Evolutionary conservation across 208 protist genomes (phyloP).

Genomic region (Trypanosoma platydactyli): DNA sequence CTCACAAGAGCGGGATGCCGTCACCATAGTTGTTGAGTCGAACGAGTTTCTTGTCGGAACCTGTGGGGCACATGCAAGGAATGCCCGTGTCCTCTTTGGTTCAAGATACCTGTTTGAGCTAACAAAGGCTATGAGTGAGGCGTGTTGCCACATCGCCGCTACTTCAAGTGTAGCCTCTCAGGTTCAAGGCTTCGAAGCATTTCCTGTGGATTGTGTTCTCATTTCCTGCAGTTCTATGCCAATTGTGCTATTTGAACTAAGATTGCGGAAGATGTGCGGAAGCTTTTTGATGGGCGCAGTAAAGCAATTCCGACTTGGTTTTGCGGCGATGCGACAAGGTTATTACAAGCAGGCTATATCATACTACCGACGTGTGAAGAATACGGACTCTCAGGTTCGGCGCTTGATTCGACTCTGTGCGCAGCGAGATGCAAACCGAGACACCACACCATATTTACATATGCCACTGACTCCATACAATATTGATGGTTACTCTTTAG

Average conservation of each 20-base stretch:
- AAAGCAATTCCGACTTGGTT: constrained; percentile 47
- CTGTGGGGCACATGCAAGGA: constrained; percentile 29
- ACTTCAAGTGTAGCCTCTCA: constrained; percentile 54
- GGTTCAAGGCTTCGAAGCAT: constrained; percentile 37
- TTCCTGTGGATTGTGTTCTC: constrained; percentile 56
- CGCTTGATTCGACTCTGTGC: constrained; percentile 49
- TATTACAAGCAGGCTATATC: constrained; percentile 46
- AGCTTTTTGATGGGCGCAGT: constrained; percentile 33
- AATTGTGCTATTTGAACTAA: constrained; percentile 60
- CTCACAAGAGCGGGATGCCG: constrained; percentile 30
- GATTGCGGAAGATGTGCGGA: constrained; percentile 18
- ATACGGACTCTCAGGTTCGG: constrained; percentile 39
- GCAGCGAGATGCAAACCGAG: constrained; percentile 35
- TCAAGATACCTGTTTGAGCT: constrained; percentile 14
- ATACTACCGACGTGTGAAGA: constrained; percentile 29
- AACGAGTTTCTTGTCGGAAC: constrained; percentile 74
- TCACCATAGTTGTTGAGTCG: constrained; percentile 59
- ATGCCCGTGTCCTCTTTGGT: constrained; percentile 29
- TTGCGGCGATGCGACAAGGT: constrained; percentile 59
- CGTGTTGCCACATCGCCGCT: constrained; percentile 46
- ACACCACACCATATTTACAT: constrained; percentile 50
- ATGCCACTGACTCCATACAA: constrained; percentile 3
- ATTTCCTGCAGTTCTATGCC: constrained; percentile 36
- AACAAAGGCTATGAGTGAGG: constrained; percentile 10
- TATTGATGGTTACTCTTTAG: not conserved